Conservation (phyloP, 164 flowering plant genomes). For the Annona squamosa region DNA sequence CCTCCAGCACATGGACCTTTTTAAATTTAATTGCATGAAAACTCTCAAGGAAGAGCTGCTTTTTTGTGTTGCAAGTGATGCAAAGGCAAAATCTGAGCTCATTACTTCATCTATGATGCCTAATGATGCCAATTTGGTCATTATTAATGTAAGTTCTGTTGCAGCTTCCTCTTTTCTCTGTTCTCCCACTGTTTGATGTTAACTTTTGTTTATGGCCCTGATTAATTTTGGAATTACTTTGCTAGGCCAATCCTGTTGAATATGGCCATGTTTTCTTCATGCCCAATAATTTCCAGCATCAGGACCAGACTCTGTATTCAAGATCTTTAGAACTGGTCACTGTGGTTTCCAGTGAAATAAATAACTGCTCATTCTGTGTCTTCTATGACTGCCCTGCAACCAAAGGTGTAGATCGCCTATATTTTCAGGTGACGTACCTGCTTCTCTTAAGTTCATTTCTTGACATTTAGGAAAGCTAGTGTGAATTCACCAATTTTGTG, state of each 20-base stretch:
- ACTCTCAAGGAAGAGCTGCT: conserved; percentile 17
- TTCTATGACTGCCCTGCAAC: conserved; percentile 17
- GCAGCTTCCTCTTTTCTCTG: not conserved
- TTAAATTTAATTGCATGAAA: conserved; percentile 8
- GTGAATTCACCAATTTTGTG: too few species aligned
- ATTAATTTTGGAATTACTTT: conserved; percentile 2
- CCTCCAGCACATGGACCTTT: conserved; percentile 7
- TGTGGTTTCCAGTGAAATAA: conserved; percentile 21
- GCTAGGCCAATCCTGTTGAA: conserved; percentile 28
- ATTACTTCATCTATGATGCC: conserved; percentile 24
- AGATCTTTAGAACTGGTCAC: conserved; percentile 21
- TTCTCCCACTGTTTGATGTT: too few species aligned
- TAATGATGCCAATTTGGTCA: conserved; percentile 14
- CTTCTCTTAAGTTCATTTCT: not conserved
- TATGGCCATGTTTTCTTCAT: conserved; percentile 33
- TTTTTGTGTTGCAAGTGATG: conserved; percentile 21
- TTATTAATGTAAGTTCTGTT: conserved; percentile 20
- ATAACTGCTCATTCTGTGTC: conserved; percentile 22
- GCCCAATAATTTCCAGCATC: conserved; percentile 11
- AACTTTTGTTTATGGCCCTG: not conserved
- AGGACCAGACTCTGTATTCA: conserved; percentile 11
- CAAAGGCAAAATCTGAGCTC: conserved; percentile 19
- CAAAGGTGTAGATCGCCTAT: conserved; percentile 11
- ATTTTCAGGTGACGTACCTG: conserved; percentile 18
- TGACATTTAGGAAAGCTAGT: not conserved